Evolutionary conservation across 805 yeast species (phyloP).

Genomic region (Phaffomyces opuntiae): DNA sequence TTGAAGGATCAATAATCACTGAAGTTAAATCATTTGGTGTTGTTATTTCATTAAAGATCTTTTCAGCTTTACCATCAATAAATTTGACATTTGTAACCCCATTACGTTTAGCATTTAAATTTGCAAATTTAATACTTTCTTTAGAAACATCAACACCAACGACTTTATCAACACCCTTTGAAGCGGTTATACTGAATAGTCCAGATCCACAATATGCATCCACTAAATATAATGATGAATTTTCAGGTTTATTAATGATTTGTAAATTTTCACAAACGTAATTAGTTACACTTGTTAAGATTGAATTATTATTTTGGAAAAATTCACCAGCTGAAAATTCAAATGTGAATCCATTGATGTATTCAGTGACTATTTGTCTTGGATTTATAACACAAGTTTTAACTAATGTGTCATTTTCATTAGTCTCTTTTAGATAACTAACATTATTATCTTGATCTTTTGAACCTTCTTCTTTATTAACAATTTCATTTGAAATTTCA

Average conservation of each 20-base stretch:
- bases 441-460: constrained; percentile 31
- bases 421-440: constrained; percentile 28
- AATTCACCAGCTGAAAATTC: constrained; percentile 93
- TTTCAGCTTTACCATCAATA: constrained; percentile 88
- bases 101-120: constrained; percentile 70
- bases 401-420: constrained; percentile 27
- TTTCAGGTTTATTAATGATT: constrained; percentile 26
- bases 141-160: constrained; percentile 48
- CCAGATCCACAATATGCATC: constrained; percentile 98
- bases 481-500: constrained; percentile 24
- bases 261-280: constrained; percentile 72
- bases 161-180: constrained; percentile 31
- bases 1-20: constrained; percentile 92
- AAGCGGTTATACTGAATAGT: constrained; percentile 80
- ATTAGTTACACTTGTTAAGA: constrained; percentile 72
- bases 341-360: constrained; percentile 66
- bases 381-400: constrained; percentile 76
- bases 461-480: constrained; percentile 39
- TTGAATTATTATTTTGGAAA: constrained; percentile 92
- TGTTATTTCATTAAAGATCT: constrained; percentile 71
- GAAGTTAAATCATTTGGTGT: constrained; percentile 74
- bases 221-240: constrained; percentile 60
- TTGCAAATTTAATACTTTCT: constrained; percentile 85
- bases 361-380: constrained; percentile 74
- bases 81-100: constrained; percentile 73